Base-by-base conservation (phyloP, 768 basidiomycete genomes). In the Grammothele lineata region DNA sequence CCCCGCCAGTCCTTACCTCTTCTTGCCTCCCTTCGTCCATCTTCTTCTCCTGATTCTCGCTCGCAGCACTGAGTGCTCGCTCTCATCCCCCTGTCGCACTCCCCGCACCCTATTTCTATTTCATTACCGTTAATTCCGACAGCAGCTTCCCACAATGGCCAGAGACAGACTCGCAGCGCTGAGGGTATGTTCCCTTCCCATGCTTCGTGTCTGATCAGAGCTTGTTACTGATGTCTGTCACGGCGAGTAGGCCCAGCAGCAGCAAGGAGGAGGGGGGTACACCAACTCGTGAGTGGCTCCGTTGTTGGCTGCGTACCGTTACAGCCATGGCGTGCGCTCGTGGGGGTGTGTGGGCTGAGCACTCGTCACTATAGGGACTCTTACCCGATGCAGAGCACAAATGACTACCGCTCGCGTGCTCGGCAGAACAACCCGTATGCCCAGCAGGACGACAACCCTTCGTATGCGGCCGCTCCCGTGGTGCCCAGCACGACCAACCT, bases 101-200 rank as follows among this genome's bases (percentile, higher is more conserved):
- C 42, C 43, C 21, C 30, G 37, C 49, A 43, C 38, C 48, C 34
- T 24, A 45, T 47, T n/a, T 34, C 41, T 47, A 49, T 51, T 17
- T 45, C 45, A 45, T 30, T 40, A 43, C 37, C 39, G 32, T 48
- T 63, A 53, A 60, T 51, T 50, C 39, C 56, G 8, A 36, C 35
- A 51, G 40, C 43, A 62, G 55, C 55, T 48, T 41, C 10, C 48
- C 55, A 66, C 58, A 57, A 86, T 90, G 83, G 88, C 92, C 55
- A 82, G 92, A 79, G 91, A 94, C 72, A 81, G 92, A 76, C 78
- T 94, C 55, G 91, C 88, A 59, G 87, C 85, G 53, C 80, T 87
- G 81, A 80, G 88, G 71, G 87, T 88, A 49, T 48, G 81, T 64
- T 27, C 12, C 58, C 26, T 26, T 46, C 19, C 49, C 42, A n/a